Base-by-base conservation (phyloP, 2,329 filamentous ascomycete species). In the Diaporthe capsici region DNA sequence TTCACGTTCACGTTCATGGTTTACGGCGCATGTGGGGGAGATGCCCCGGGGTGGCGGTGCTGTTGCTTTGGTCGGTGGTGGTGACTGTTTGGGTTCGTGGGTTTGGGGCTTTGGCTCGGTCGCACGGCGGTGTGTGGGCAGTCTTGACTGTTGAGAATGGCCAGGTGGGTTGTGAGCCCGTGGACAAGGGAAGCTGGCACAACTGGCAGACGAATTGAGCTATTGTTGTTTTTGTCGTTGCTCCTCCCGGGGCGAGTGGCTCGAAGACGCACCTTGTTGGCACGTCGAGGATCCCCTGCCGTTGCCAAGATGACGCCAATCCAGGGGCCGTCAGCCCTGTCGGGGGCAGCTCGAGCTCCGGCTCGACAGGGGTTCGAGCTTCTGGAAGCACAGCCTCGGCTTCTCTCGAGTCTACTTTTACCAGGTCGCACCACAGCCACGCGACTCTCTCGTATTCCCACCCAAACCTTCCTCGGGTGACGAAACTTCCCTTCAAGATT, bases 311-410 rank as follows among this genome's bases (percentile, higher is more conserved):
- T 68, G 63, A 68, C 47, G 63, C 47, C 44, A 51, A 39, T 37
- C 47, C 47, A 51, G 22, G 28, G 47, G 47, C 25, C 47, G 47
- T 39, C 44, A 53, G 63, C 63, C 63, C 63, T 68, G 63, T 28
- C 31, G 63, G 31, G 31, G 15, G 2, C 17, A 49, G 47, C 63
- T 68, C 47, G n/a, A 70, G 47, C 65, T 70, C 31, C 49, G 13
- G 13, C 3, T 28, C 15, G 34, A 55, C 65, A 70, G 65, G 65
- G 65, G 65, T 9, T 68, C 34, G n/a, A 70, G 49, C 65, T 70
- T 70, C 65, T 70, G 49, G 65, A 70, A 70, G 25, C 1, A n/a
- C 65, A 55, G 65, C 65, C 65, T 70, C 65, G 65, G 47, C 65
- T 55, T 68, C 65, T 28, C 13, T 20, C 5, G 15, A 31, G 60